A percentile compares a stretch with the other conserved stretches of the same genome.
These are phyloP conservation scores for Penium margaritaceum DNA, from an alignment of 139 green algal genomes.

Conservation along the genomic window DNA sequence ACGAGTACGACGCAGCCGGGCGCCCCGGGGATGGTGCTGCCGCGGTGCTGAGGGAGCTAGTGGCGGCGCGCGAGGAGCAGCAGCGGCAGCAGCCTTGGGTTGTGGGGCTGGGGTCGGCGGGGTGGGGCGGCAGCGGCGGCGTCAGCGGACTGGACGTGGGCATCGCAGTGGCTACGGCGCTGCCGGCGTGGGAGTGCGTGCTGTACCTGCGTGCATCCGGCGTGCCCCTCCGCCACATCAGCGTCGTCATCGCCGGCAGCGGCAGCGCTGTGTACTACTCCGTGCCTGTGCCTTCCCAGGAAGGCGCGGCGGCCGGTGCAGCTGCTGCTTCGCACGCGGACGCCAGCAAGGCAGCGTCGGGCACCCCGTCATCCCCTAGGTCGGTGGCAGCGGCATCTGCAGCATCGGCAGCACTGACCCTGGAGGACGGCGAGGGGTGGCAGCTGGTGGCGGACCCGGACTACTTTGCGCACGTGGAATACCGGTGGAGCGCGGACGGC, in stretches of 20 bases:
- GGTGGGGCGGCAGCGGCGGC: neutral
- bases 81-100: constrained; percentile 1
- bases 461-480: constrained; percentile 56
- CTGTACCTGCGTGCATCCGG: constrained; percentile 30
- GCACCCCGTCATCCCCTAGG: neutral
- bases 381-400: neutral
- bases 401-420: neutral
- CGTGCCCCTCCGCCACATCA: constrained; percentile 40
- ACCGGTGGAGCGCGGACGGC: constrained; percentile 54
- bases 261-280: constrained; percentile 52
- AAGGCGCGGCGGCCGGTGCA: no score
- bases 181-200: constrained; percentile 10
- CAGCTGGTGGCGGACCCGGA: constrained; percentile 45
- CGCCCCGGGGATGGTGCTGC: neutral
- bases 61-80: neutral
- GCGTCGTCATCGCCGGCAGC: constrained; percentile 56
- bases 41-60: constrained; percentile 5
- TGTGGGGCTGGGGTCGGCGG: neutral
- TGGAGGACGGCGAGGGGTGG: constrained; percentile 1
- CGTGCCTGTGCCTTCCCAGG: neutral
- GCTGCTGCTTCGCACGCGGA: no score
- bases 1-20: constrained; percentile 28
- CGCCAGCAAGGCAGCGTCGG: no score
- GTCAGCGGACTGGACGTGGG: no score
- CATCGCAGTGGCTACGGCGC: constrained; percentile 20